phyloP scores from a whole-genome alignment of 108 stramenopile genomes.

The Cylindrotheca closterium region DNA sequence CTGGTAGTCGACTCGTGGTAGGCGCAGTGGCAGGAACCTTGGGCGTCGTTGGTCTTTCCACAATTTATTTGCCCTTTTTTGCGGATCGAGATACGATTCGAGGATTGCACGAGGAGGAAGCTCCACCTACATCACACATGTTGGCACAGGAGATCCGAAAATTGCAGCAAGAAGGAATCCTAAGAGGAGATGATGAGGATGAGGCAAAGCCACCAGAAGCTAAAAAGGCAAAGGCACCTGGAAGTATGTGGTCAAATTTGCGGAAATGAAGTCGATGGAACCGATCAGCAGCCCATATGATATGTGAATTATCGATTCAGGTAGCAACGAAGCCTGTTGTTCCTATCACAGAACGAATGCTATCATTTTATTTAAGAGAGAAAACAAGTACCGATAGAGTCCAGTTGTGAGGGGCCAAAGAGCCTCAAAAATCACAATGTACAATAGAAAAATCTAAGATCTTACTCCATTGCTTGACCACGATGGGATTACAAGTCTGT shows the following conservation, averaged over 20 bases:
- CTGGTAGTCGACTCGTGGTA: constrained; percentile 26
- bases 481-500: background rate
- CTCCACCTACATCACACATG: constrained; percentile 38
- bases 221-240: constrained; percentile 16
- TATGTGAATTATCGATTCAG: background rate
- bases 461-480: background rate
- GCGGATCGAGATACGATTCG: constrained; percentile 47
- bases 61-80: constrained; percentile 40
- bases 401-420: too few relatives aligned
- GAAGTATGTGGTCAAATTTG: constrained; percentile 34
- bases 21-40: constrained; percentile 31
- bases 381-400: too few relatives aligned
- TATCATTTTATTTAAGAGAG: too few relatives aligned
- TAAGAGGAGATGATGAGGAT: constrained; percentile 29
- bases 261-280: constrained; percentile 4
- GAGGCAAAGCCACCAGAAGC: background rate
- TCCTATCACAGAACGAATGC: too few relatives aligned
- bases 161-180: constrained; percentile 31
- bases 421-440: too few relatives aligned
- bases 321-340: background rate
- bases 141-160: constrained; percentile 39
- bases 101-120: constrained; percentile 46
- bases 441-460: too few relatives aligned
- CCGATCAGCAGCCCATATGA: background rate
- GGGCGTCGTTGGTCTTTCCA: constrained; percentile 24